Percentiles rank a stretch among this genome's conserved stretches.
phyloP scores from a whole-genome alignment of 2,329 filamentous ascomycete genomes.

The Fusarium sp. region DNA sequence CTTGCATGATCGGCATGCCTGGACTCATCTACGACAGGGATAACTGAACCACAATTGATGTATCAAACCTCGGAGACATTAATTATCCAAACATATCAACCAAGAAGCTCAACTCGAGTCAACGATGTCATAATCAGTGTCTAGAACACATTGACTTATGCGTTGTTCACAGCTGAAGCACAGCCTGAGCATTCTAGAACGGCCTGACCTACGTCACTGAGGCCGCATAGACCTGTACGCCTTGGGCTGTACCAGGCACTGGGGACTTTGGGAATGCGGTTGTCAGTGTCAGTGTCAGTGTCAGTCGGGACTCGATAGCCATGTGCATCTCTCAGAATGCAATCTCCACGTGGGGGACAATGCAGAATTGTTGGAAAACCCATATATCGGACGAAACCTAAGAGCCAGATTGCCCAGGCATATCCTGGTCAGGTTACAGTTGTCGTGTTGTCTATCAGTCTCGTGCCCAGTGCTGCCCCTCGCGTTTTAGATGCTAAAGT shows the following conservation, averaged over 20 bases:
- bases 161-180: slow-evolving; percentile 25
- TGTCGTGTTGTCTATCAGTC: slow-evolving; percentile 13
- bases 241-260: slow-evolving; percentile 5
- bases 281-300: neutral
- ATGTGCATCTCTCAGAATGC: slow-evolving; percentile 5
- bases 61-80: neutral
- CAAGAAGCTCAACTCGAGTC: slow-evolving; percentile 11
- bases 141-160: slow-evolving; percentile 30
- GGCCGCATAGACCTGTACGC: slow-evolving; percentile 18
- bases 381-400: slow-evolving; percentile 14
- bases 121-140: slow-evolving; percentile 24
- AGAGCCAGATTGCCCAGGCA: neutral
- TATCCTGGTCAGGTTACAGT: slow-evolving; percentile 10
- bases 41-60: slow-evolving; percentile 17
- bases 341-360: slow-evolving; percentile 10
- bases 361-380: slow-evolving; percentile 15
- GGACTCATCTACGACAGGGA: slow-evolving; percentile 26
- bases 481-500: slow-evolving; percentile 24
- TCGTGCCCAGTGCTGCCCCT: slow-evolving; percentile 34
- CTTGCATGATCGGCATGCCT: slow-evolving; percentile 34
- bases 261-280: slow-evolving; percentile 9
- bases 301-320: neutral
- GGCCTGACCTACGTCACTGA: slow-evolving; percentile 43
- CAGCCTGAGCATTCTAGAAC: slow-evolving; percentile 44
- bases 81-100: neutral